These are phyloP conservation scores for Saururus chinensis DNA, from an alignment of 164 flowering plant species.

Conservation along the genomic window DNA sequence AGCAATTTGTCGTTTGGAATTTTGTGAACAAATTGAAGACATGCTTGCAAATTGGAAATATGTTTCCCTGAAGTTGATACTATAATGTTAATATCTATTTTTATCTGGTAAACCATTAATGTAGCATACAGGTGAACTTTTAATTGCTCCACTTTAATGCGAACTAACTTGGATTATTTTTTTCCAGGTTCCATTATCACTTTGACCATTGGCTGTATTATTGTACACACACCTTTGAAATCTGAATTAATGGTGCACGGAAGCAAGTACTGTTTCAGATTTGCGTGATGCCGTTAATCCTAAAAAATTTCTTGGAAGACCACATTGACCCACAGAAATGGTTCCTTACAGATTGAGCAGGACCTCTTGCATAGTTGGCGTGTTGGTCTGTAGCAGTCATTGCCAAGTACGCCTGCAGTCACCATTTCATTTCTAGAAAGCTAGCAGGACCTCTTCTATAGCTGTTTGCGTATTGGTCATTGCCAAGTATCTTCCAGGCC, in stretches of 20 bases:
- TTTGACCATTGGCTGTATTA: not conserved
- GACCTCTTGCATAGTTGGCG: not conserved
- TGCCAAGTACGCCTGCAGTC: not conserved
- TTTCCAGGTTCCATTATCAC: not conserved
- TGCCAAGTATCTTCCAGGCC: no score
- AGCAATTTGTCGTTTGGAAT: no score
- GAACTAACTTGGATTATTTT: no score
- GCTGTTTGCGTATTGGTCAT: no score
- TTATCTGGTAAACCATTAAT: no score
- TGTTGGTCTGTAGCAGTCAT: not conserved
- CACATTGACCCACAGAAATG: not conserved
- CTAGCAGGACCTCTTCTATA: not conserved
- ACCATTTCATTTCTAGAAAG: not conserved
- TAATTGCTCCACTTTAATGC: no score
- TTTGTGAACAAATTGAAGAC: no score
- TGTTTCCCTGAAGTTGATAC: no score
- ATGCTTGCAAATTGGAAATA: no score
- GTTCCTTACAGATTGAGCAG: not conserved
- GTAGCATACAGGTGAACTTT: no score
- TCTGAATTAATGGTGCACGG: not conserved
- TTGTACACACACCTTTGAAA: no score
- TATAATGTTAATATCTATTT: no score
- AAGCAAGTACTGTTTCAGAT: not conserved
- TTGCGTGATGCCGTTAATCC: not conserved
- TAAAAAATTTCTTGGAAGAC: not conserved